phyloP scores from a whole-genome alignment of 1,284 basidiomycete species.

The Malassezia caprae region DNA sequence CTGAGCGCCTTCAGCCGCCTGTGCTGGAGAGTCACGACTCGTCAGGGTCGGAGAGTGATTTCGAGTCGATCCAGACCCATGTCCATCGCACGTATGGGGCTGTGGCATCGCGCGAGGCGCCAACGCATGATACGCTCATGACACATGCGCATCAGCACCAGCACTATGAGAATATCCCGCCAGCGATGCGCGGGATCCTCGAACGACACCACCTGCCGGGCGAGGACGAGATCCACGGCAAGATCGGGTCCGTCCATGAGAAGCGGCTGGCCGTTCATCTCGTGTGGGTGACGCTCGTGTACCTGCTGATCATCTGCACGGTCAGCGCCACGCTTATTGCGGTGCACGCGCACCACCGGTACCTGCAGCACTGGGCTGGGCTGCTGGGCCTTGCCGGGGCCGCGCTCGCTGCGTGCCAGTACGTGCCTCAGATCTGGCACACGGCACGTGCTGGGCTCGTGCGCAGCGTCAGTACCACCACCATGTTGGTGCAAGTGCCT shows the following conservation, averaged over 20 bases:
- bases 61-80: slow-evolving; percentile 42
- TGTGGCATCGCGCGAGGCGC: background rate
- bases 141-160: background rate
- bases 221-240: slow-evolving; percentile 10
- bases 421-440: slow-evolving; percentile 71
- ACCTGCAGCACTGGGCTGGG: slow-evolving; percentile 58
- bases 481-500: slow-evolving; percentile 90
- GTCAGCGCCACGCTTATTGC: background rate
- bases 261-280: slow-evolving; percentile 69
- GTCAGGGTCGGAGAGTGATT: slow-evolving; percentile 36
- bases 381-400: slow-evolving; percentile 78
- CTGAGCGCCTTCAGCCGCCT: background rate
- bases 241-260: slow-evolving; percentile 50
- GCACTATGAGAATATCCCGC: slow-evolving; percentile 3
- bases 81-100: slow-evolving; percentile 38
- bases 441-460: slow-evolving; percentile 72
- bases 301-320: slow-evolving; percentile 57
- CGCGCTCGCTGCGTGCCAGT: slow-evolving; percentile 68
- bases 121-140: slow-evolving; percentile 1
- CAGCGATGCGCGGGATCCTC: slow-evolving; percentile 13
- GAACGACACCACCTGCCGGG: slow-evolving; percentile 11
- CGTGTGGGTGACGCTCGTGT: slow-evolving; percentile 61
- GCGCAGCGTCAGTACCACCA: slow-evolving; percentile 79
- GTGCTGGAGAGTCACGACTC: slow-evolving; percentile 19
- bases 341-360: background rate